phyloP scores from a whole-genome alignment of 441 rosid species.

The Pelargonium cotyledonis region DNA sequence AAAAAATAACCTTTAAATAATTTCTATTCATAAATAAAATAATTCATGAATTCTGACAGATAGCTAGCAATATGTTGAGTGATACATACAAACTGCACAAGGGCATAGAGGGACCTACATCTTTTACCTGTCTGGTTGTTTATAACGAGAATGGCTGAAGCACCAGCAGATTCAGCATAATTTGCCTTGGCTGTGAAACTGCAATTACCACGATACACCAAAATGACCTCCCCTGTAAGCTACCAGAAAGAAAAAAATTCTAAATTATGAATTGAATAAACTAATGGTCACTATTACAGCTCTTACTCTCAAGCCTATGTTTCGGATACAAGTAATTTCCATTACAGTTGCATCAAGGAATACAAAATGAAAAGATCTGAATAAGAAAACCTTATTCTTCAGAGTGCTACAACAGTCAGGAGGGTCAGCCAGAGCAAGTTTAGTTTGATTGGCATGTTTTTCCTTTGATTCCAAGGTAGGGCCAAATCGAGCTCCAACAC shows the following conservation, averaged over 20 bases:
- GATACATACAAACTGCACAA: background rate
- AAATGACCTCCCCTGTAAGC: slow-evolving; percentile 49
- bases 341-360: slow-evolving; percentile 7
- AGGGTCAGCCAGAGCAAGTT: slow-evolving; percentile 41
- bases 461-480: slow-evolving; percentile 45
- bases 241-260: slow-evolving; percentile 22
- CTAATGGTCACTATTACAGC: background rate
- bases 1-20: background rate
- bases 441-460: slow-evolving; percentile 38
- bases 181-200: slow-evolving; percentile 56
- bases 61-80: background rate
- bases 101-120: background rate
- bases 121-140: slow-evolving; percentile 43
- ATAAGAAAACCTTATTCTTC: slow-evolving; percentile 35
- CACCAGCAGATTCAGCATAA: slow-evolving; percentile 46
- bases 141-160: slow-evolving; percentile 51
- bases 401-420: slow-evolving; percentile 44
- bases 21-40: background rate
- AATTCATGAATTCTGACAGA: background rate
- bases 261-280: slow-evolving; percentile 13
- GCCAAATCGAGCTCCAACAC: slow-evolving; percentile 56
- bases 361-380: background rate
- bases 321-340: background rate
- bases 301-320: background rate
- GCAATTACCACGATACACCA: slow-evolving; percentile 57